Evolutionary conservation across 164 flowering plant species (phyloP), one percentile per base, ranked within the genome.

Genomic region (Buxus sempervirens): DNA sequence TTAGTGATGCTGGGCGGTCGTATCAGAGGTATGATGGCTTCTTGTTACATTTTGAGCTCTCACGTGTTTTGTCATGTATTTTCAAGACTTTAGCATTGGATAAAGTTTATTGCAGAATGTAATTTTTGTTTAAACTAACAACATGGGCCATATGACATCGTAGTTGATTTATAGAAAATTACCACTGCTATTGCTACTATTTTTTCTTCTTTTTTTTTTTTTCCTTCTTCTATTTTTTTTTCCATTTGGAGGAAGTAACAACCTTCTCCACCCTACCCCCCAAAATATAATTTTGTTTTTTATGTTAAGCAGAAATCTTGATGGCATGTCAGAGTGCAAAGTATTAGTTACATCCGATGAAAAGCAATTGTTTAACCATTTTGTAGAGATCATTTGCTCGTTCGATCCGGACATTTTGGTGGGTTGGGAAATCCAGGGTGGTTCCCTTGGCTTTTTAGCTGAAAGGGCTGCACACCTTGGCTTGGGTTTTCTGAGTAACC

Each of bases 371-470:
- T 76, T 90, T 70, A 55, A 74, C 45, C 78, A 85, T 67, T 88
- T 93, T 57, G 74, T 81, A 60, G 78, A 85, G 70, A 70, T 90
- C 27, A 70, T 90, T 20, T 58, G 70, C 63, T 80, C 81, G 51
- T 67, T 73, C 60, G 98, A 96, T 82, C 99, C 99, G 13, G 99
- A 96, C 82, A 82, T 96, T 28, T 58, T 96, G 57, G 69, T 96
- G 86, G 99, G 99, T 58, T 96, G 99, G 99, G 98, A 96, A 74
- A 73, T 93, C 60, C 99, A 96, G 79, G 86, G 90, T 59, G 77
- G 86, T 69, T 96, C 98, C 66, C 89, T 96, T 75, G 99, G 99
- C 20, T 93, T 73, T 82, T 77, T 96, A 71, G 97, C 97, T 26
- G 99, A 93, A 84, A 88, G 99, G 76, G 96, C 98, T 74, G 86